Conservation (phyloP, 2,329 filamentous ascomycete genomes). For the Zymoseptoria pseudotritici region DNA sequence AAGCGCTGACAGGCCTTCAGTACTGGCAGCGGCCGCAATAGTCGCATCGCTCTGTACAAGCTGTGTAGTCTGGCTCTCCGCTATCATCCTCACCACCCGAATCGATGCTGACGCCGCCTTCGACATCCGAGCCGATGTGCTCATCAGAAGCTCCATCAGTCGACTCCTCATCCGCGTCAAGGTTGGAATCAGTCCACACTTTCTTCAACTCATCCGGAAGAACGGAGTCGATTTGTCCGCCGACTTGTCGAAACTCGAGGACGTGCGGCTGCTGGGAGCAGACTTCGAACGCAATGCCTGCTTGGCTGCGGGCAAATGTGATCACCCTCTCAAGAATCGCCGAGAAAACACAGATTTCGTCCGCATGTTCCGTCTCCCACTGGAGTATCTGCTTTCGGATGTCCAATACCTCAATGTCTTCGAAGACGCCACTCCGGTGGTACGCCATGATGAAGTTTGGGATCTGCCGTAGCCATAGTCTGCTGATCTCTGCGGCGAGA, state of each 20-base stretch:
- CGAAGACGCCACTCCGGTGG: conserved; percentile 39
- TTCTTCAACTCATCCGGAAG: conserved; percentile 3
- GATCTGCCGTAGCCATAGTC: conserved; percentile 46
- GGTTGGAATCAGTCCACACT: conserved; percentile 1
- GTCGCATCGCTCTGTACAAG: conserved; percentile 9
- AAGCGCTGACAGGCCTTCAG: background rate
- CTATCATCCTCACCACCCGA: conserved; percentile 5
- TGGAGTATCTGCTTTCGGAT: conserved; percentile 29
- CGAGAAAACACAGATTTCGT: conserved; percentile 23
- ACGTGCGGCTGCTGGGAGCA: conserved; percentile 24
- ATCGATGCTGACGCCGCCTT: conserved; percentile 3
- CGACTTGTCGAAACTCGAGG: conserved; percentile 30
- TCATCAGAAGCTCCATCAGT: background rate
- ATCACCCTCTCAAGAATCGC: conserved; percentile 29
- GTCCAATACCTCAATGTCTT: conserved; percentile 35
- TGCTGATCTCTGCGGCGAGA: conserved; percentile 36
- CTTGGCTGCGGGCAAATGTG: conserved; percentile 18
- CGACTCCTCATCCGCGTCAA: background rate
- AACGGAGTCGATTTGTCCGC: conserved; percentile 1
- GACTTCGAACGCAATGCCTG: conserved; percentile 28
- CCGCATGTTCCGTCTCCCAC: conserved; percentile 39
- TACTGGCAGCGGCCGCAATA: conserved; percentile 9
- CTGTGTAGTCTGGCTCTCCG: conserved; percentile 10
- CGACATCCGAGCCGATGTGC: conserved; percentile 1
- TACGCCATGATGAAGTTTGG: conserved; percentile 47